These are phyloP conservation scores for Nakaseomyces delphensis DNA, from an alignment of 1,139 yeast genomes.

Conservation along the genomic window DNA sequence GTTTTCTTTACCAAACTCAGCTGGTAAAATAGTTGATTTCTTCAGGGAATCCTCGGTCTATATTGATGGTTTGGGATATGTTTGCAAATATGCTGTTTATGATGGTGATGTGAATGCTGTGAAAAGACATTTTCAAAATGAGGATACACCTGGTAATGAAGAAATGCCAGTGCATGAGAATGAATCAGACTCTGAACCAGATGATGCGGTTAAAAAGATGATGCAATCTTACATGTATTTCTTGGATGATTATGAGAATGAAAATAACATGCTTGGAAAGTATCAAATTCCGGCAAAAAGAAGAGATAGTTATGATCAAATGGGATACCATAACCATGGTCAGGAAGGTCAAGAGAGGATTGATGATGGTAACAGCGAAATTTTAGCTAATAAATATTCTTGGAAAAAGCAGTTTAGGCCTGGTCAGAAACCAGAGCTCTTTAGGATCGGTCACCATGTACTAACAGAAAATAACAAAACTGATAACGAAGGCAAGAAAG, in stretches of 20 bases:
- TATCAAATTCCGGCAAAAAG: constrained; percentile 26
- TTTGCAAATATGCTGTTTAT: constrained; percentile 90
- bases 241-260: constrained; percentile 67
- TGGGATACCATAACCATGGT: constrained; percentile 6
- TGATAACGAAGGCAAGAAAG: background rate
- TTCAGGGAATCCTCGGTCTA: constrained; percentile 83
- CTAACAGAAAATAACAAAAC: constrained; percentile 1
- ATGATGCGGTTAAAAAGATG: constrained; percentile 77
- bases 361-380: constrained; percentile 8
- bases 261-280: constrained; percentile 31
- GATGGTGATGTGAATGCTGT: constrained; percentile 54
- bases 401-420: constrained; percentile 32
- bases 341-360: background rate
- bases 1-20: constrained; percentile 64
- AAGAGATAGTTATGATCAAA: constrained; percentile 6
- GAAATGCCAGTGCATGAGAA: constrained; percentile 5
- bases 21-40: constrained; percentile 77
- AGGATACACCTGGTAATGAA: background rate
- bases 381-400: constrained; percentile 21
- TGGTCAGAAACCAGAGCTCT: constrained; percentile 26
- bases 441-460: constrained; percentile 16
- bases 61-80: constrained; percentile 91
- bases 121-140: constrained; percentile 13
- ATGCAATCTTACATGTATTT: constrained; percentile 81
- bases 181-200: constrained; percentile 23